Conservation (phyloP, 192 early-diverging fungal species). For the Podila epicladia region DNA sequence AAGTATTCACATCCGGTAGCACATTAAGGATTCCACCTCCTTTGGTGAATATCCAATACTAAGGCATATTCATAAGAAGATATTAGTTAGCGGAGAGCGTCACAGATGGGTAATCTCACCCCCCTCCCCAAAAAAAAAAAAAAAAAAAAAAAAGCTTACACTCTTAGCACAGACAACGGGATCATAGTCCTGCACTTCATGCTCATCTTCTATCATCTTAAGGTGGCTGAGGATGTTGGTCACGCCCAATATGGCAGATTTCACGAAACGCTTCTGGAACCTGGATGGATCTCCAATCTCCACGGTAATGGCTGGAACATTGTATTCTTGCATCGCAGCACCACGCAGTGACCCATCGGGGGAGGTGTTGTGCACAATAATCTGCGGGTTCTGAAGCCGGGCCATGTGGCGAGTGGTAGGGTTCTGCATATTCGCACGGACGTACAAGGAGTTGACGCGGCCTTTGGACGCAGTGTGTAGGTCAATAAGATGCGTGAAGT, state of each 20-base stretch:
- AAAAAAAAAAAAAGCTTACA: slow-evolving; percentile 29
- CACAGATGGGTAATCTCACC: not conserved
- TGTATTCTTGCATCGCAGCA: slow-evolving; percentile 72
- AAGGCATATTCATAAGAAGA: not conserved
- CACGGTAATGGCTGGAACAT: slow-evolving; percentile 89
- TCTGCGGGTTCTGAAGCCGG: slow-evolving; percentile 88
- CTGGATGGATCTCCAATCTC: slow-evolving; percentile 91
- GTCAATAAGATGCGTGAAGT: slow-evolving; percentile 89
- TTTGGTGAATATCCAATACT: slow-evolving; percentile 86
- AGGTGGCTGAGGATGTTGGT: slow-evolving; percentile 70
- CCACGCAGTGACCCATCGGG: slow-evolving; percentile 83
- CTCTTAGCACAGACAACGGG: slow-evolving; percentile 71
- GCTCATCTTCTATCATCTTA: slow-evolving; percentile 70
- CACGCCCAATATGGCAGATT: slow-evolving; percentile 68
- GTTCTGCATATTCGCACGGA: slow-evolving; percentile 88
- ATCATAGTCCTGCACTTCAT: slow-evolving; percentile 63
- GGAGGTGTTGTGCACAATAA: slow-evolving; percentile 76
- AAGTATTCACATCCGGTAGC: slow-evolving; percentile 82
- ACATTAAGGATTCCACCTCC: slow-evolving; percentile 91
- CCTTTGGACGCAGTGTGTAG: slow-evolving; percentile 90
- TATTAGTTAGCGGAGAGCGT: no score
- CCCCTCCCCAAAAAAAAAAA: not conserved
- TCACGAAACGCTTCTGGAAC: slow-evolving; percentile 88
- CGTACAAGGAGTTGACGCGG: slow-evolving; percentile 88
- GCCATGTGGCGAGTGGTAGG: slow-evolving; percentile 76